Evolutionary conservation across 2,329 filamentous ascomycete genomes (phyloP).

Genomic region (Trichoderma sp.): DNA sequence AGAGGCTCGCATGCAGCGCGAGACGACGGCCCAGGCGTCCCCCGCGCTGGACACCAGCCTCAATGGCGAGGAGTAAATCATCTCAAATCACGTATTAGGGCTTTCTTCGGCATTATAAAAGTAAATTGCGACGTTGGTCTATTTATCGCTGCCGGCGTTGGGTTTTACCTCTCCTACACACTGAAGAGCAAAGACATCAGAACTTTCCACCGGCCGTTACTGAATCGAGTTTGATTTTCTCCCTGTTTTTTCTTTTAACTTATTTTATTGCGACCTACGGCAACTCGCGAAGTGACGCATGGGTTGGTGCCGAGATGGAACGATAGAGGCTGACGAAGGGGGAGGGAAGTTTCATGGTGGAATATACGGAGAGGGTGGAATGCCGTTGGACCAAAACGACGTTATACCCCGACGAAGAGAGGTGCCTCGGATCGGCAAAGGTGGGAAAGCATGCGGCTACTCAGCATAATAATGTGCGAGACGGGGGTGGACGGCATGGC

Average conservation of each 20-base stretch:
- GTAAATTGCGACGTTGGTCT: constrained; percentile 43
- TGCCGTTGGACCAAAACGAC: constrained; percentile 21
- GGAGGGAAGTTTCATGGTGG: constrained; percentile 24
- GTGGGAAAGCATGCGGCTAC: constrained; percentile 21
- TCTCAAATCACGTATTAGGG: constrained; percentile 29
- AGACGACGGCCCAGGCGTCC: constrained; percentile 57
- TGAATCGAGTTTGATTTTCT: constrained; percentile 35
- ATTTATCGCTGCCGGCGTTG: constrained; percentile 49
- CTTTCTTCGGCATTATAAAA: constrained; percentile 34
- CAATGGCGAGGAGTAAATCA: constrained; percentile 52
- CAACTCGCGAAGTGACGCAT: constrained; percentile 25
- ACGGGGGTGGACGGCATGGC: constrained; percentile 21
- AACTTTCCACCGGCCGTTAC: constrained; percentile 41
- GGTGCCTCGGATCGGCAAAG: constrained; percentile 10
- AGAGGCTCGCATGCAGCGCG: constrained; percentile 93
- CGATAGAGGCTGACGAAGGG: constrained; percentile 28
- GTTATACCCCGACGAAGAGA: constrained; percentile 24
- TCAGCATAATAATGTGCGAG: constrained; percentile 19
- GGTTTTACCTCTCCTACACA: constrained; percentile 41
- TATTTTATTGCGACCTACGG: constrained; percentile 26
- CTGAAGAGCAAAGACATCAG: constrained; percentile 42
- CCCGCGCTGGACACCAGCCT: constrained; percentile 49
- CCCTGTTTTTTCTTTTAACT: constrained; percentile 29
- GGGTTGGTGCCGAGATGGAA: constrained; percentile 29
- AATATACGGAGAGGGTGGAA: constrained; percentile 17